These are phyloP conservation scores for Ophiostoma australiae DNA, from an alignment of 2,329 filamentous ascomycete genomes.

Conservation along the genomic window DNA sequence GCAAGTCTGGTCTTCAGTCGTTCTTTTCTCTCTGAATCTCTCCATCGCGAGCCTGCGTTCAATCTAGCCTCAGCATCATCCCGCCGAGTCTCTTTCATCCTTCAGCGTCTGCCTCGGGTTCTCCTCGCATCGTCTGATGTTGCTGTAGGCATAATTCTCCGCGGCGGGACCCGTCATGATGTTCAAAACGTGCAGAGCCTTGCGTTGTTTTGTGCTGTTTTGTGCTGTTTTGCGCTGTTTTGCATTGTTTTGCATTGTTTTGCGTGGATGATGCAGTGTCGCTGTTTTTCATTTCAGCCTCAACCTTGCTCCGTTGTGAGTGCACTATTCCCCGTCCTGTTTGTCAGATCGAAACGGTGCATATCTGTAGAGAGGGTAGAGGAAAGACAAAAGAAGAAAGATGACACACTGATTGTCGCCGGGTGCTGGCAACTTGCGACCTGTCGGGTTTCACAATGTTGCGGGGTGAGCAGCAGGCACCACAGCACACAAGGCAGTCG, in stretches of 20 bases:
- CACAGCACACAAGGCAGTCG: background rate
- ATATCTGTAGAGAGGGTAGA: background rate
- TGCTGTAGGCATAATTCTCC: background rate
- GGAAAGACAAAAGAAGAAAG: background rate
- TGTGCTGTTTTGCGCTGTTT: background rate
- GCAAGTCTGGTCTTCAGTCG: no score
- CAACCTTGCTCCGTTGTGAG: background rate
- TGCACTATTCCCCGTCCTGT: background rate
- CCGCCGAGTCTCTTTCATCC: no score
- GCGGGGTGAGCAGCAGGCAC: background rate
- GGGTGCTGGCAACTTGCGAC: slow-evolving; percentile 22
- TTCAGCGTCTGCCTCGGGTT: background rate
- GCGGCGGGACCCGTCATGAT: background rate
- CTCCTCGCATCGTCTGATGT: background rate
- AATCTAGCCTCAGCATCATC: no score
- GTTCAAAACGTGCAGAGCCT: background rate
- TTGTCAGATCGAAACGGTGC: background rate
- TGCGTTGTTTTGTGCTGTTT: background rate
- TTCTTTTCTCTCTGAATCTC: no score
- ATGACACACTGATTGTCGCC: slow-evolving; percentile 23
- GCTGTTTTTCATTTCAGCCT: no score
- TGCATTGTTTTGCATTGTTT: no score
- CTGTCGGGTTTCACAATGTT: slow-evolving; percentile 20
- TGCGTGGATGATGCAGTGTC: background rate
- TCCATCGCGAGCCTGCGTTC: no score